These are phyloP conservation scores for Ampelomyces quisqualis DNA, from an alignment of 2,329 filamentous ascomycete species.

Conservation along the genomic window DNA sequence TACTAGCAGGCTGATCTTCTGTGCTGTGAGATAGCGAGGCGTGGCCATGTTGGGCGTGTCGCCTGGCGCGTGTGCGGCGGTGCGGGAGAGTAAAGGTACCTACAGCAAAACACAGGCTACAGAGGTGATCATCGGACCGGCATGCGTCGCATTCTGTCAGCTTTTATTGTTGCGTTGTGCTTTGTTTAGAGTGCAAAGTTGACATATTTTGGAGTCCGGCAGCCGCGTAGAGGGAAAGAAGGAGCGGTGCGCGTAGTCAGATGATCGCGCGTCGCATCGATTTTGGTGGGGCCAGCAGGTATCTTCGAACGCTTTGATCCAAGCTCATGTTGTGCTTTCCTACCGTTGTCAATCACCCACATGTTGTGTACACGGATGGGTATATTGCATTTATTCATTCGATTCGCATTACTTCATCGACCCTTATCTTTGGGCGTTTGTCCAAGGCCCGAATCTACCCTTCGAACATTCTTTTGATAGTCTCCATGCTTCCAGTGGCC, in stretches of 20 bases:
- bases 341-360: no score
- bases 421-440: constrained; percentile 11
- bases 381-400: no score
- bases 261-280: constrained; percentile 2
- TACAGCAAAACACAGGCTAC: no score
- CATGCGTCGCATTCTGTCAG: no score
- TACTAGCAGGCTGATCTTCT: constrained; percentile 78
- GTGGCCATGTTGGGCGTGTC: constrained; percentile 50
- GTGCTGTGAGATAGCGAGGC: constrained; percentile 83
- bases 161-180: not conserved
- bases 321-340: no score
- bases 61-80: no score
- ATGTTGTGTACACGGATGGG: no score
- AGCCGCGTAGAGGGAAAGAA: not conserved
- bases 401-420: constrained; percentile 9
- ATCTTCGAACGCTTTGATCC: no score
- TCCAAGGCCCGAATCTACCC: constrained; percentile 16
- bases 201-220: no score
- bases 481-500: constrained; percentile 17
- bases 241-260: constrained; percentile 1
- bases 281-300: not conserved
- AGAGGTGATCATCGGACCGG: no score
- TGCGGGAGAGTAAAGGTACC: no score
- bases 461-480: constrained; percentile 20
- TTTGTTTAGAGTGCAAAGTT: no score